A percentile compares a stretch with the other conserved stretches of the same genome.
Conservation (phyloP, 2,329 filamentous ascomycete species). For the Aureobasidium sp. region DNA sequence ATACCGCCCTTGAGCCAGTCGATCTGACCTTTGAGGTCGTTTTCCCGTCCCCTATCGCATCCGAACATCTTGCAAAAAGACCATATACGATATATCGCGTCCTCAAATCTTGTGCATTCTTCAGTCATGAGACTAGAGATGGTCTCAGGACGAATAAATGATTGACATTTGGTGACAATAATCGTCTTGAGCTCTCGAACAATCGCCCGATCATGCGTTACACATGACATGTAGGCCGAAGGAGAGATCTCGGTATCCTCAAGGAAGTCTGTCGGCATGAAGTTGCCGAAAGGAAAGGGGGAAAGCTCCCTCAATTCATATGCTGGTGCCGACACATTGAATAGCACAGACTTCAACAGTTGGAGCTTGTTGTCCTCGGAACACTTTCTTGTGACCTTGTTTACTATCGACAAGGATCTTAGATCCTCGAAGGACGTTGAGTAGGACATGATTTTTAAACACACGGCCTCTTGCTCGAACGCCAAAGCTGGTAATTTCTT, state of each 20-base stretch:
- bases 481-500: background rate
- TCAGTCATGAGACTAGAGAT: constrained; percentile 43
- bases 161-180: constrained; percentile 47
- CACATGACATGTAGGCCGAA: constrained; percentile 41
- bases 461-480: constrained; percentile 26
- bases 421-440: constrained; percentile 45
- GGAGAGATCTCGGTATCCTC: constrained; percentile 43
- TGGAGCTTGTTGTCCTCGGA: constrained; percentile 49
- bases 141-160: constrained; percentile 49
- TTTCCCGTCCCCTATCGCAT: constrained; percentile 47
- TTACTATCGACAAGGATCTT: constrained; percentile 45
- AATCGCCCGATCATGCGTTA: constrained; percentile 44
- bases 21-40: constrained; percentile 50
- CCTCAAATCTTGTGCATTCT: constrained; percentile 43
- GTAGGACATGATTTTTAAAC: constrained; percentile 42
- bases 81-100: constrained; percentile 58
- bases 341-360: constrained; percentile 43
- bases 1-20: constrained; percentile 54
- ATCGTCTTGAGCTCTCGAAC: constrained; percentile 47
- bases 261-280: constrained; percentile 24
- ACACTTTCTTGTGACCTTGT: constrained; percentile 47
- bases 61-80: constrained; percentile 58
- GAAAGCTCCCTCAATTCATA: constrained; percentile 53
- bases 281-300: constrained; percentile 30
- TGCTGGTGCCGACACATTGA: constrained; percentile 47